A percentile compares a stretch with the other conserved stretches of the same genome.
Conservation (phyloP, 176 grass and related monocot genomes). For the Oryza glumipatula region DNA sequence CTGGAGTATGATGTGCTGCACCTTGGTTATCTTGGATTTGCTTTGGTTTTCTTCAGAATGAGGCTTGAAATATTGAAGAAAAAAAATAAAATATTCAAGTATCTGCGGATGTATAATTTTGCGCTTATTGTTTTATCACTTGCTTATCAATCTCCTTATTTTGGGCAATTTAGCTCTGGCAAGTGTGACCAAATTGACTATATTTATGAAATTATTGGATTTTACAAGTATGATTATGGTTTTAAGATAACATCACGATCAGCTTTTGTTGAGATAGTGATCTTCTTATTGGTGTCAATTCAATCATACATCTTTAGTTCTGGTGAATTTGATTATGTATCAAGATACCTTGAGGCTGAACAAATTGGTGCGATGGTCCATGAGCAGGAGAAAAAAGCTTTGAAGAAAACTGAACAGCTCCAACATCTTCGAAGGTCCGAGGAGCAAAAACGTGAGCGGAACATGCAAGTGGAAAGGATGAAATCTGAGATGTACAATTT, state of each 20-base stretch:
- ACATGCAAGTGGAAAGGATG: constrained; percentile 96
- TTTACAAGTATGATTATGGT: constrained; percentile 99
- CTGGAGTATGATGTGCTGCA: constrained; percentile 98
- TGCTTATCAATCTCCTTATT: constrained; percentile 95
- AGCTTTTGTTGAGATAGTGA: constrained; percentile 97
- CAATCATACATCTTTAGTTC: constrained; percentile 97
- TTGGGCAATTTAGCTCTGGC: constrained; percentile 92
- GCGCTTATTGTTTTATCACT: constrained; percentile 91
- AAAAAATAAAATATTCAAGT: constrained; percentile 95
- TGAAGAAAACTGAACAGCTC: constrained; percentile 88
- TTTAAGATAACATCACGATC: constrained; percentile 96
- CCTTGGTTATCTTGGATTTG: constrained; percentile 97
- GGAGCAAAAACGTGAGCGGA: constrained; percentile 81
- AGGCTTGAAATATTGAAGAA: constrained; percentile 98
- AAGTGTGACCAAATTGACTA: constrained; percentile 92
- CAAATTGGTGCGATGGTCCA: constrained; percentile 94
- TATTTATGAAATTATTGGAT: constrained; percentile 89
- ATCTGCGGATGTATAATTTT: constrained; percentile 96
- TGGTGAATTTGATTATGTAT: constrained; percentile 89
- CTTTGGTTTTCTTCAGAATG: constrained; percentile 96
- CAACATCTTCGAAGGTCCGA: constrained; percentile 84
- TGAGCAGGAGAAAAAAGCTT: constrained; percentile 94
- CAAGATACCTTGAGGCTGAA: constrained; percentile 95
- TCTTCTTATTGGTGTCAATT: constrained; percentile 86
- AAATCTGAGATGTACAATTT: constrained; percentile 98